Percentiles rank a stretch among this genome's conserved stretches.
phyloP scores from a whole-genome alignment of 108 stramenopile genomes.

The Pinguiococcus pyrenoidosus region DNA sequence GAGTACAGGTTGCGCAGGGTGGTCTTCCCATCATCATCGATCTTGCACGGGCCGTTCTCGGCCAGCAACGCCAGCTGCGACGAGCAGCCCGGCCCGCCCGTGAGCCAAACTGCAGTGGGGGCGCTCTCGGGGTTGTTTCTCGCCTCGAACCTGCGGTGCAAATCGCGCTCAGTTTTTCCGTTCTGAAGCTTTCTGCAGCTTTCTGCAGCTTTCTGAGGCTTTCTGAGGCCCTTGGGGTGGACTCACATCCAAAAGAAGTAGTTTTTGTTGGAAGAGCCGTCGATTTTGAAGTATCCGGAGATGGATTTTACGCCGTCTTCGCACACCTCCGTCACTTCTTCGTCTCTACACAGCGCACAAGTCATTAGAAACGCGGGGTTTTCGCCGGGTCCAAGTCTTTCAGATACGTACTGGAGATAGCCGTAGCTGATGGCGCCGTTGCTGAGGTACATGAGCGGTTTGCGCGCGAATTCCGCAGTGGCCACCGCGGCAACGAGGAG shows the following conservation, averaged over 20 bases:
- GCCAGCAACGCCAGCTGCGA: slow-evolving; percentile 68
- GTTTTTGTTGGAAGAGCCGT: background rate
- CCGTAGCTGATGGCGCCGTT: no score
- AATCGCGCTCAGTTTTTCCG: slow-evolving; percentile 44
- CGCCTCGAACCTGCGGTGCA: slow-evolving; percentile 61
- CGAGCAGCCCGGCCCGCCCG: slow-evolving; percentile 75
- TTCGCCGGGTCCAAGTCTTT: no score
- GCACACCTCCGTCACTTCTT: slow-evolving; percentile 2
- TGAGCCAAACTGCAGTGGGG: slow-evolving; percentile 83
- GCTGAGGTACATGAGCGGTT: no score
- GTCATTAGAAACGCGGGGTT: no score
- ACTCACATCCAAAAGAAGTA: background rate
- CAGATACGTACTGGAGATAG: no score
- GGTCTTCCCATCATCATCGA: slow-evolving; percentile 63
- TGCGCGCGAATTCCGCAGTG: no score
- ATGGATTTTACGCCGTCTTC: slow-evolving; percentile 8
- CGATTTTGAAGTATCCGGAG: slow-evolving; percentile 21
- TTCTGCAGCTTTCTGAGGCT: background rate
- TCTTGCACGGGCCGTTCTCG: slow-evolving; percentile 91
- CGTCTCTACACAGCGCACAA: no score
- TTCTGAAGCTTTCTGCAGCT: background rate
- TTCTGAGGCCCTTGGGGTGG: no score
- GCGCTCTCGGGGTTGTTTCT: slow-evolving; percentile 26
- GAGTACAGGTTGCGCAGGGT: slow-evolving; percentile 72
- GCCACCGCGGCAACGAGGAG: no score